Percentiles rank a stretch among this genome's conserved stretches.
These are phyloP conservation scores for Russula virescens DNA, from an alignment of 768 basidiomycete genomes.

Conservation along the genomic window DNA sequence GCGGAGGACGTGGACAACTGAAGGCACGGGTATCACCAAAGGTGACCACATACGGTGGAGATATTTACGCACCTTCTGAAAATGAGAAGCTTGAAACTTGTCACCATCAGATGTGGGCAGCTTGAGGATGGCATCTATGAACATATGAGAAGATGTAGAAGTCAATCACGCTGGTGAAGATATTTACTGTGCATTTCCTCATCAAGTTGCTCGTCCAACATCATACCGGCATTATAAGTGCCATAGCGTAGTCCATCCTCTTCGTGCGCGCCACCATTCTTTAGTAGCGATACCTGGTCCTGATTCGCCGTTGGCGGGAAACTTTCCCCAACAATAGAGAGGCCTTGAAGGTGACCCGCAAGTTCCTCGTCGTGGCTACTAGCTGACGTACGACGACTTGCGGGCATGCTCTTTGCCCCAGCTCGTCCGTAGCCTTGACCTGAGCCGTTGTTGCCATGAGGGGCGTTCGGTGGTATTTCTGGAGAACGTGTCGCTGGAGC, in stretches of 20 bases:
- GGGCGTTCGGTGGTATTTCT: slow-evolving; percentile 37
- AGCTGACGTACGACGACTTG: slow-evolving; percentile 82
- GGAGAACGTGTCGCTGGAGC: slow-evolving; percentile 73
- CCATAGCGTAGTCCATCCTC: slow-evolving; percentile 57
- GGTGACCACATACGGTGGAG: slow-evolving; percentile 2
- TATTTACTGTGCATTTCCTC: slow-evolving; percentile 89
- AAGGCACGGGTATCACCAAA: neutral
- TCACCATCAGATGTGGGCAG: slow-evolving; percentile 86
- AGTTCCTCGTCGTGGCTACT: slow-evolving; percentile 84
- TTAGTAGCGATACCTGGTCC: slow-evolving; percentile 46
- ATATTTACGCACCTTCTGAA: slow-evolving; percentile 51
- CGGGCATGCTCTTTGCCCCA: slow-evolving; percentile 90
- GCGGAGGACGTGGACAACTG: slow-evolving; percentile 85
- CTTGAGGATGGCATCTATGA: slow-evolving; percentile 78
- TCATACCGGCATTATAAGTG: slow-evolving; percentile 77
- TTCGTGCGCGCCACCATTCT: slow-evolving; percentile 48
- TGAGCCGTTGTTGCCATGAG: slow-evolving; percentile 34
- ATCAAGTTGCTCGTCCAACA: slow-evolving; percentile 90
- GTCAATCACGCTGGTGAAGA: neutral
- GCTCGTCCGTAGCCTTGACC: slow-evolving; percentile 55
- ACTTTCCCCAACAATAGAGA: slow-evolving; percentile 62
- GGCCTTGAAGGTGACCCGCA: slow-evolving; percentile 65
- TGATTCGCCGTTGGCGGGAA: slow-evolving; percentile 52
- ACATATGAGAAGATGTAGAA: slow-evolving; percentile 11
- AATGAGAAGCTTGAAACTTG: slow-evolving; percentile 63